A percentile compares a stretch with the other conserved stretches of the same genome.
phyloP scores from a whole-genome alignment of 768 basidiomycete species.

The Lentinula guzmanii region DNA sequence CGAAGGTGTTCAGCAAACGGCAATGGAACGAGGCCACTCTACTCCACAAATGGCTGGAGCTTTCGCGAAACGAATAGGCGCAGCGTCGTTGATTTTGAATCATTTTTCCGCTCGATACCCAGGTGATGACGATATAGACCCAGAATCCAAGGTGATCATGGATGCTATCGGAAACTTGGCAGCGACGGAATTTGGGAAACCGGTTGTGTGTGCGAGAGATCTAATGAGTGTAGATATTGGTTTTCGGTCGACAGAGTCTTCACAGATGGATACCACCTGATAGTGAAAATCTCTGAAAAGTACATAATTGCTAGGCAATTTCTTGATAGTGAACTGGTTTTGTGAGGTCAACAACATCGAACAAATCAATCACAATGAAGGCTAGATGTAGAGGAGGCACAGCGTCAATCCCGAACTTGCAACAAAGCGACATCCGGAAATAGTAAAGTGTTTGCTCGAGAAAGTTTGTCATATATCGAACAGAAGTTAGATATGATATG shows the following conservation, averaged over 20 bases:
- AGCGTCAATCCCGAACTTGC: no score
- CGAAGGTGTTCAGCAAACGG: constrained; percentile 52
- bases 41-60: constrained; percentile 87
- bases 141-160: constrained; percentile 52
- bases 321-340: no score
- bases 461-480: no score
- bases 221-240: constrained; percentile 64
- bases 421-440: no score
- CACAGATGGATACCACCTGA: constrained; percentile 4
- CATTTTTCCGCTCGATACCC: constrained; percentile 83
- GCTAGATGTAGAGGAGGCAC: no score
- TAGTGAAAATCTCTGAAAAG: constrained; percentile 9
- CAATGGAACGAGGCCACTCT: constrained; percentile 79
- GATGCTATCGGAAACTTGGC: constrained; percentile 55
- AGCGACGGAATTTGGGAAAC: constrained; percentile 42
- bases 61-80: constrained; percentile 65
- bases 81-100: constrained; percentile 65
- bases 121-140: constrained; percentile 51
- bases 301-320: no score
- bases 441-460: no score
- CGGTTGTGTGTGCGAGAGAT: constrained; percentile 68
- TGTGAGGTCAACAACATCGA: no score
- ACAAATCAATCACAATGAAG: no score
- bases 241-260: constrained; percentile 18
- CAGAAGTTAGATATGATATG: background rate